These are phyloP conservation scores for Synura sp. DNA, from an alignment of 352 stramenopile genomes.

Conservation along the genomic window DNA sequence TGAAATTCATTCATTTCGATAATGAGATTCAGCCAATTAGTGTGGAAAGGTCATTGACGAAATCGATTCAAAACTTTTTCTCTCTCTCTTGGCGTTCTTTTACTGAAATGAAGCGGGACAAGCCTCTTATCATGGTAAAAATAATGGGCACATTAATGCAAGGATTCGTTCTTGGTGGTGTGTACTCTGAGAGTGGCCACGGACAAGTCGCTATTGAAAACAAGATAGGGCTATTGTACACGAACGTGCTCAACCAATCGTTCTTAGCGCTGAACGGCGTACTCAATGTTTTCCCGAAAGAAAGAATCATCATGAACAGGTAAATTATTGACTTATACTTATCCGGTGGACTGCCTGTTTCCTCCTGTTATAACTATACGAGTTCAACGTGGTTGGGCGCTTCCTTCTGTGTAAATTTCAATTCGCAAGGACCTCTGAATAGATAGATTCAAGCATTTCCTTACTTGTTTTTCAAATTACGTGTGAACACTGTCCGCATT, in stretches of 20 bases:
- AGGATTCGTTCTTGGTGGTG: neutral
- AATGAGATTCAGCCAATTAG: neutral
- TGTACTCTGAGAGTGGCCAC: neutral
- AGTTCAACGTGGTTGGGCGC: too few species aligned
- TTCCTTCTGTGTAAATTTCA: too few species aligned
- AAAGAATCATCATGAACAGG: conserved; percentile 3
- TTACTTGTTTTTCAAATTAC: too few species aligned
- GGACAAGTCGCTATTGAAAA: neutral
- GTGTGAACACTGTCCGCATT: too few species aligned
- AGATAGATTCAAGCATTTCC: too few species aligned
- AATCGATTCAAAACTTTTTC: neutral
- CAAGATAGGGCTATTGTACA: neutral
- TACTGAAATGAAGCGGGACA: neutral
- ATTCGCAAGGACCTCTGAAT: too few species aligned
- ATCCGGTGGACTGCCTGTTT: too few species aligned
- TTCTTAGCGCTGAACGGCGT: neutral
- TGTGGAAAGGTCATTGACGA: neutral
- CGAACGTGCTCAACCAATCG: neutral
- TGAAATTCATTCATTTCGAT: neutral
- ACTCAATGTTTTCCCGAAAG: neutral
- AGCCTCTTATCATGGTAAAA: neutral
- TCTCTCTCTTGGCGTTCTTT: neutral
- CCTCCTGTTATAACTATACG: too few species aligned
- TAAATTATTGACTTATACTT: too few species aligned
- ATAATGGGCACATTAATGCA: neutral